Conservation (phyloP, 345 rosid species). For the Excoecaria cochinchinensis region DNA sequence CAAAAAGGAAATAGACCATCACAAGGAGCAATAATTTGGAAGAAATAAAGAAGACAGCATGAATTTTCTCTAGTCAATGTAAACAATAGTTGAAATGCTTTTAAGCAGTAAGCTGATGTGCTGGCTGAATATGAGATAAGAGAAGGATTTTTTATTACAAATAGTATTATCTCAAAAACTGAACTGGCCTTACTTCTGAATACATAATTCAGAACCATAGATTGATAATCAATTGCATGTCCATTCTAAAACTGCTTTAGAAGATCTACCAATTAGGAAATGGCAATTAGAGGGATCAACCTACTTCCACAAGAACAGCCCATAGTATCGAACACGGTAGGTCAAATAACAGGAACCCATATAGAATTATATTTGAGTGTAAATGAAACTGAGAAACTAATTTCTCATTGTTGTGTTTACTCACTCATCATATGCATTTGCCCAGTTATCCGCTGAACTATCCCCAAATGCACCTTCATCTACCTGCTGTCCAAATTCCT, state of each 20-base stretch:
- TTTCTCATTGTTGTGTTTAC: slow-evolving; percentile 33
- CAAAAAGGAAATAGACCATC: not conserved
- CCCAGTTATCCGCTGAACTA: slow-evolving; percentile 74
- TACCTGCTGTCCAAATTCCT: slow-evolving; percentile 77
- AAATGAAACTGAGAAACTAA: not conserved
- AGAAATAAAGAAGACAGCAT: not conserved
- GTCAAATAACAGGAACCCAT: not conserved
- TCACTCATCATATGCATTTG: slow-evolving; percentile 92
- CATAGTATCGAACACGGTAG: not conserved
- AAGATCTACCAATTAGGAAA: not conserved
- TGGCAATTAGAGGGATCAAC: not conserved
- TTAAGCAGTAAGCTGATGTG: not conserved
- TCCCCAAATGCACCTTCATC: slow-evolving; percentile 68
- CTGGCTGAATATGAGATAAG: not conserved
- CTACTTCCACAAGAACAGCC: not conserved
- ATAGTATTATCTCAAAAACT: not conserved
- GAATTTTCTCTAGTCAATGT: not conserved
- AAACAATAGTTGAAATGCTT: not conserved
- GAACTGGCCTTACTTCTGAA: not conserved
- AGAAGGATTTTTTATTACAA: not conserved
- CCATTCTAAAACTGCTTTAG: slow-evolving; percentile 1
- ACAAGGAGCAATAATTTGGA: not conserved
- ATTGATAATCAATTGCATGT: not conserved
- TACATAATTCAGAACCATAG: not conserved
- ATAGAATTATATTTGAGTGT: not conserved